Percentiles rank a stretch among this genome's conserved stretches.
These are phyloP conservation scores for Alternaria ethzedia DNA, from an alignment of 2,329 filamentous ascomycete species.

Conservation along the genomic window DNA sequence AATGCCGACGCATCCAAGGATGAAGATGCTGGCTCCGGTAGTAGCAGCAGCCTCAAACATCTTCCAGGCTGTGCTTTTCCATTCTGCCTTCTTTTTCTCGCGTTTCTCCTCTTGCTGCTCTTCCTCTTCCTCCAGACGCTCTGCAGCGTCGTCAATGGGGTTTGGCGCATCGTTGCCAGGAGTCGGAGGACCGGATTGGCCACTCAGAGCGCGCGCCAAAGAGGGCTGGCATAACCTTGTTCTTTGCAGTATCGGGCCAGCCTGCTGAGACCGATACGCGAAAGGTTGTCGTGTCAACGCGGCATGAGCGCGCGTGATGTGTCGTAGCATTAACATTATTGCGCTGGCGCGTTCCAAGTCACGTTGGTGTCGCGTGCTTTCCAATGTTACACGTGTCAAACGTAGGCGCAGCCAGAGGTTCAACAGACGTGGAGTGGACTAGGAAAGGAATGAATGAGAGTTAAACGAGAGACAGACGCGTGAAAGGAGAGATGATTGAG, in stretches of 20 bases:
- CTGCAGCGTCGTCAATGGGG: constrained; percentile 46
- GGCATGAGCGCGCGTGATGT: constrained; percentile 25
- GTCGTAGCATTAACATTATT: constrained; percentile 43
- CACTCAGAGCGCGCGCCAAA: constrained; percentile 36
- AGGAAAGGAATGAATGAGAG: constrained; percentile 17
- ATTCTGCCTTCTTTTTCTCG: constrained; percentile 32
- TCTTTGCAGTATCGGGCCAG: constrained; percentile 25
- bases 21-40: constrained; percentile 58
- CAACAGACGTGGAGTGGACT: neutral
- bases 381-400: constrained; percentile 20
- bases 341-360: constrained; percentile 11
- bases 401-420: constrained; percentile 14
- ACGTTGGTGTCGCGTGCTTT: constrained; percentile 29
- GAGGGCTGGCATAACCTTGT: constrained; percentile 13
- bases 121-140: constrained; percentile 29
- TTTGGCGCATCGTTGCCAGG: constrained; percentile 48
- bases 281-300: constrained; percentile 26
- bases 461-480: constrained; percentile 17
- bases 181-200: constrained; percentile 44
- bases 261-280: constrained; percentile 29
- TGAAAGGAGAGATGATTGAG: constrained; percentile 7
- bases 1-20: constrained; percentile 56
- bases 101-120: constrained; percentile 8
- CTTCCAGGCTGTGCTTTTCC: constrained; percentile 54
- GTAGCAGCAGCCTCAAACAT: constrained; percentile 60